Evolutionary conservation across 2,329 filamentous ascomycete species (phyloP).

Genomic region (Scorias spongiosa): DNA sequence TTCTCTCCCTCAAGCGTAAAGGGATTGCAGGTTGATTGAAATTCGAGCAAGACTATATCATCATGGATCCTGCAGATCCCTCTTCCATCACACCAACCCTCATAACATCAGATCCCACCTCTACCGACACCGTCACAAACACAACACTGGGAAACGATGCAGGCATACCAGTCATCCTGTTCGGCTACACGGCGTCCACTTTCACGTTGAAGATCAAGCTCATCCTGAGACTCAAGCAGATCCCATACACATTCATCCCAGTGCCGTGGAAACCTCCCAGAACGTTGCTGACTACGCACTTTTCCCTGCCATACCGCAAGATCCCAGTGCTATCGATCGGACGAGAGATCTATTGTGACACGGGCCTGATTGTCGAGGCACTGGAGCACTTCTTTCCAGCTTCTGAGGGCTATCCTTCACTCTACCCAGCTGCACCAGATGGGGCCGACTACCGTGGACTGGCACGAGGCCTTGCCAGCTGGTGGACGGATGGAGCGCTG

Average conservation of each 20-base stretch:
- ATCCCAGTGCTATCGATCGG: conserved; percentile 19
- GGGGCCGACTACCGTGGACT: conserved; percentile 21
- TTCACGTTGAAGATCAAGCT: conserved; percentile 24
- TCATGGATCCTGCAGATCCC: too few relatives aligned
- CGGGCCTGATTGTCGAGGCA: conserved; percentile 13
- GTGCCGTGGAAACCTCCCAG: conserved; percentile 27
- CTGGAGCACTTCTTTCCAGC: conserved; percentile 17
- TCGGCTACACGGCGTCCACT: conserved; percentile 15
- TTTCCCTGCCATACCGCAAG: conserved; percentile 25
- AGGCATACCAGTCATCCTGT: conserved; percentile 9
- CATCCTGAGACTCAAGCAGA: conserved; percentile 21
- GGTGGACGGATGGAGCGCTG: conserved; percentile 26
- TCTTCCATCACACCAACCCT: too few relatives aligned
- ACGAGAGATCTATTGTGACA: conserved; percentile 18
- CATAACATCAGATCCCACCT: too few relatives aligned
- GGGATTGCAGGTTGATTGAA: too few relatives aligned
- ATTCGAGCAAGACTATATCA: too few relatives aligned
- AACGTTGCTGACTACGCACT: conserved; percentile 20
- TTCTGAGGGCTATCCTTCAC: conserved; percentile 17
- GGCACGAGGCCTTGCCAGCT: conserved; percentile 25
- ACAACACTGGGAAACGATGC: background rate
- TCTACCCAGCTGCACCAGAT: conserved; percentile 21
- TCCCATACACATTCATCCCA: conserved; percentile 24
- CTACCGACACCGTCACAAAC: too few relatives aligned
- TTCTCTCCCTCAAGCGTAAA: too few relatives aligned